These are phyloP conservation scores for Psilocybe cubensis DNA, from an alignment of 768 basidiomycete genomes.

Conservation along the genomic window DNA sequence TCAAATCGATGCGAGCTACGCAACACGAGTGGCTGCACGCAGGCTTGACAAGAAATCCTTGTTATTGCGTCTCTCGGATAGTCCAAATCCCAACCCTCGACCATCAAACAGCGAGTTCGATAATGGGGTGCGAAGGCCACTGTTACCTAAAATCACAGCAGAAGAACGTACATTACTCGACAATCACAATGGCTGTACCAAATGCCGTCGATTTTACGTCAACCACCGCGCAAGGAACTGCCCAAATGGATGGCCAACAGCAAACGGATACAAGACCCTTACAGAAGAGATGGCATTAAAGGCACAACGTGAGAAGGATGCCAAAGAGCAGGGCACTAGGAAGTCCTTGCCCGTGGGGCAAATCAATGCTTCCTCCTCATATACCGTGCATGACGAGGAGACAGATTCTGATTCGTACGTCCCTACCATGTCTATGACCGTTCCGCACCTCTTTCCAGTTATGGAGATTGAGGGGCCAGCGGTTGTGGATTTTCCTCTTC, in stretches of 20 bases:
- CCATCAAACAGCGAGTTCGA: no score
- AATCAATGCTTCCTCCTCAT: not conserved
- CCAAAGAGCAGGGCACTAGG: no score
- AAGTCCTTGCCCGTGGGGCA: conserved; percentile 3
- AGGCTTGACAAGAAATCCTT: not conserved
- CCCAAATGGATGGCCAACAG: conserved; percentile 9
- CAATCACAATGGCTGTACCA: conserved; percentile 18
- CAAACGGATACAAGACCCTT: conserved; percentile 2
- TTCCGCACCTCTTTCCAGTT: not conserved
- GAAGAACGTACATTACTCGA: conserved; percentile 16
- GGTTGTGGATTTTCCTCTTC: no score
- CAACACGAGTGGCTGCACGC: not conserved
- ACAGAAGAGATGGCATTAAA: no score
- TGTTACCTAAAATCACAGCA: not conserved
- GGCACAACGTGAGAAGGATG: no score
- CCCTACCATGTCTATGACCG: conserved; percentile 1
- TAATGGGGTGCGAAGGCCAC: no score
- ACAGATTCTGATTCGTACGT: conserved; percentile 8
- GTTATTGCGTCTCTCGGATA: not conserved
- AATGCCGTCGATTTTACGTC: conserved; percentile 16
- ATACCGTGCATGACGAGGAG: no score
- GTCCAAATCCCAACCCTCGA: no score
- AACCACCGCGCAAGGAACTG: conserved; percentile 13
- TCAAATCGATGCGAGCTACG: not conserved
- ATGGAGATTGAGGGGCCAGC: conserved; percentile 3